A percentile compares a stretch with the other conserved stretches of the same genome.
Conservation (phyloP, 768 basidiomycete species). For the Termitomyces bulborhizus region DNA sequence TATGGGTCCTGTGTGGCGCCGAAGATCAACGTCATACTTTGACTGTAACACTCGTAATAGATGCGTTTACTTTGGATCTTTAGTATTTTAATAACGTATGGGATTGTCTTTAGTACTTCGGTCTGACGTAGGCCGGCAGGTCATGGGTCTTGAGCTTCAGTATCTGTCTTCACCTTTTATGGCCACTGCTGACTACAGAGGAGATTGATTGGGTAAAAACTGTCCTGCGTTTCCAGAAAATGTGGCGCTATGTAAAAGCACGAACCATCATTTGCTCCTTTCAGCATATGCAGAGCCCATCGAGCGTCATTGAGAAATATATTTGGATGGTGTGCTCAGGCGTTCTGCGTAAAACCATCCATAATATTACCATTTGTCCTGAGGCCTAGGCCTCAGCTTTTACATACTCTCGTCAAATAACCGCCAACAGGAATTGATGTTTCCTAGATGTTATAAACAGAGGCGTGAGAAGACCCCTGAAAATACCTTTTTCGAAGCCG, state of each 20-base stretch:
- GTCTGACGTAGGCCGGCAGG: background rate
- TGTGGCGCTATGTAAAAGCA: background rate
- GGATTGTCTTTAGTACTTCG: background rate
- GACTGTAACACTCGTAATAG: background rate
- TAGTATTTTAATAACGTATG: background rate
- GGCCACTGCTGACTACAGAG: too few species aligned
- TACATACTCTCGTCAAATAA: background rate
- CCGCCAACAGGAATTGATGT: background rate
- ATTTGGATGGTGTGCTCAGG: background rate
- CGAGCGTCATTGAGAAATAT: background rate
- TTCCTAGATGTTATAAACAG: background rate
- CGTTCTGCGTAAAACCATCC: too few species aligned
- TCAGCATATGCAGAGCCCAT: background rate
- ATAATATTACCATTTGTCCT: background rate
- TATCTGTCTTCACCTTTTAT: background rate
- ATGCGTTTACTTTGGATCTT: background rate
- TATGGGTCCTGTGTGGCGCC: background rate
- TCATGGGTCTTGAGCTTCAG: background rate
- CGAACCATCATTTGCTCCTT: background rate
- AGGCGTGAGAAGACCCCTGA: too few species aligned
- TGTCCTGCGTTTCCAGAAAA: background rate
- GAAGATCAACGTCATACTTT: conserved; percentile 3
- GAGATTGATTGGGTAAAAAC: background rate
- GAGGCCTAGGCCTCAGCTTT: background rate
- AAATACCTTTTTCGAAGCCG: too few species aligned